Evolutionary conservation across 2,329 filamentous ascomycete species (phyloP), one percentile per base, ranked within the genome.

Genomic region (Endothia cerciana): DNA sequence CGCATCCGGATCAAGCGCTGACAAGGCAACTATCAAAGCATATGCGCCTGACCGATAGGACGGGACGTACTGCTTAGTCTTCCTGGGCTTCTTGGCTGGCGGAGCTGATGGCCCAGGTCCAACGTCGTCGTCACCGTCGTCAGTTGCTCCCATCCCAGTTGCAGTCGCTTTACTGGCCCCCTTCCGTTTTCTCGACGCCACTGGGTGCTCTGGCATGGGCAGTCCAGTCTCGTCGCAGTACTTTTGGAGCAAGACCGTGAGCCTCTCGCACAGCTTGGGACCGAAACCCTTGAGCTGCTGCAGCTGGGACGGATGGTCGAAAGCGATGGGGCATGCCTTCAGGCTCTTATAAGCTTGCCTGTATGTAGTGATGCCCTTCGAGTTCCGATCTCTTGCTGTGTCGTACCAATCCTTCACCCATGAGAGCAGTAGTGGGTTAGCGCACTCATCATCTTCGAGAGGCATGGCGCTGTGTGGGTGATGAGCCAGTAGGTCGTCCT

Each of bases 401-500:
- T 93, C 89, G 60, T 90, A 84, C 90, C 89, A 93, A 79, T 93
- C 90, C 73, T 91, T 89, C 60, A 94, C 87, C 88, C 90, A 94
- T 69, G 80, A 79, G 13, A 94, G 82, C 10, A 93, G 82, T 49
- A 92, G 81, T 5, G 91, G 88, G 71, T 95, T 95, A 19, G 87
- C 84, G 69, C 86, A 89, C 36, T 80, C 71, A 28, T 74, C 77
- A 38, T 78, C 72, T 38, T 25, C 38, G 15, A 25, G 40, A 25
- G 66, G 57, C 66, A 68, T 68, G 57, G 49, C 65, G 57, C 41
- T 58, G 45, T 49, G 56, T 58, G 3, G 25, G 58, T 40, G 30
- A 19, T 25, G 33, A n/a, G 17, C 53, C 25, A 55, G 25, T 17
- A 33, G 28, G 51, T 19, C 28, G 28, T 36, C 33, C 28, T 33